A percentile compares a stretch with the other conserved stretches of the same genome.
These are phyloP conservation scores for Brasenia schreberi DNA, from an alignment of 164 flowering plant species.

Conservation along the genomic window DNA sequence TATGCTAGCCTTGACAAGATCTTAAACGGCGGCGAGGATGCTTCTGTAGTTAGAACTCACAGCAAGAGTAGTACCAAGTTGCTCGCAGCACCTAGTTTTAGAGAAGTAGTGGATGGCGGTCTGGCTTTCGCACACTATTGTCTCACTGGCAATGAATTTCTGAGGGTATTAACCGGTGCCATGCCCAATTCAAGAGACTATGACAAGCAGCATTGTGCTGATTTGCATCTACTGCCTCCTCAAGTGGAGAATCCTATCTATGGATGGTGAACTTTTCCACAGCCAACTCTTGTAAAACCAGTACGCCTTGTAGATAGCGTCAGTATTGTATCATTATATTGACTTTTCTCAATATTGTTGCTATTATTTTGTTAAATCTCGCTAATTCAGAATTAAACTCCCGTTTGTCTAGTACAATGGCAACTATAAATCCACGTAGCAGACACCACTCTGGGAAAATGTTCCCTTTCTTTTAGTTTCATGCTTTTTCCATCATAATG, in stretches of 20 bases:
- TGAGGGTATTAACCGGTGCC: conserved; percentile 78
- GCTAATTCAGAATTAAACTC: too few relatives aligned
- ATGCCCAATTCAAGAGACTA: conserved; percentile 74
- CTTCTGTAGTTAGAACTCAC: neutral
- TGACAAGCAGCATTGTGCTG: conserved; percentile 70
- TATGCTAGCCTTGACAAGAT: conserved; percentile 64
- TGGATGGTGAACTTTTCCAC: conserved; percentile 46
- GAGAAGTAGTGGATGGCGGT: conserved; percentile 73
- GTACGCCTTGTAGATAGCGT: too few relatives aligned
- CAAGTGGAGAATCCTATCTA: conserved; percentile 80
- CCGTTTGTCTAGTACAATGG: too few relatives aligned
- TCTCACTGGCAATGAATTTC: conserved; percentile 73
- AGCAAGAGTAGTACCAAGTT: conserved; percentile 21
- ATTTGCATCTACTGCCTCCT: conserved; percentile 80
- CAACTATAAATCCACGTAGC: too few relatives aligned
- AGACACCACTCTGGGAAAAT: too few relatives aligned
- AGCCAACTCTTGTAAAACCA: too few relatives aligned
- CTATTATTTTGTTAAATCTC: too few relatives aligned
- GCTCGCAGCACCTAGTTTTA: conserved; percentile 47
- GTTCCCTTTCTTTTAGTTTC: too few relatives aligned
- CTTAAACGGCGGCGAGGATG: conserved; percentile 19
- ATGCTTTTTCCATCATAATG: too few relatives aligned
- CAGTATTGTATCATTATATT: too few relatives aligned
- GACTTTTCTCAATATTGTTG: too few relatives aligned
- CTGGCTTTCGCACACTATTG: conserved; percentile 83